Percentiles rank a stretch among this genome's conserved stretches.
Conservation (phyloP, 1,284 basidiomycete genomes). For the Rhodotorula mucilaginosa region DNA sequence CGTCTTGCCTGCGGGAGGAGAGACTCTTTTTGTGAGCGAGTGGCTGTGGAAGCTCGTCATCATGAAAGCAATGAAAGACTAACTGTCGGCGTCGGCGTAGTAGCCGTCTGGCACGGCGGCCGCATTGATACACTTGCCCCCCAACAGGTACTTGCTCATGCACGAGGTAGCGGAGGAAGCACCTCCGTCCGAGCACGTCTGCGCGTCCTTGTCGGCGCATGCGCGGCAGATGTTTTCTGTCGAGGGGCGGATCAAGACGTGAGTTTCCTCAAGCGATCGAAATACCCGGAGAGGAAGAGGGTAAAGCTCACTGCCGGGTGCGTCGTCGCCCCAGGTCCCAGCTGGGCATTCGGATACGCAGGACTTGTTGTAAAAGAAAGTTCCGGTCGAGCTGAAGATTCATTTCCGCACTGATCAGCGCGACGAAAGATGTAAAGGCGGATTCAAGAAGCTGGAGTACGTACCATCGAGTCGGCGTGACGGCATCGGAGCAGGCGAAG, state of each 20-base stretch:
- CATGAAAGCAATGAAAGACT: too few relatives aligned
- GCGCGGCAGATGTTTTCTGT: slow-evolving; percentile 1
- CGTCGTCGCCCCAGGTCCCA: background rate
- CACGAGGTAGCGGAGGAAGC: background rate
- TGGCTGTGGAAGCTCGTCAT: background rate
- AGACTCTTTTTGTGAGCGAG: background rate
- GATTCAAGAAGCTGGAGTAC: background rate
- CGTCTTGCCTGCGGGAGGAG: background rate
- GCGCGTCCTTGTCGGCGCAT: slow-evolving; percentile 1
- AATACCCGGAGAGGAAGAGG: background rate
- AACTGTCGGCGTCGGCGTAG: background rate
- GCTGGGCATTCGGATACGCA: background rate
- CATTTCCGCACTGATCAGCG: background rate
- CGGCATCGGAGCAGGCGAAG: background rate
- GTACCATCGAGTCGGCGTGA: background rate
- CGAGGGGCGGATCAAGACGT: background rate
- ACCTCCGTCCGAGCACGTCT: background rate
- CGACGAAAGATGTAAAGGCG: too few relatives aligned
- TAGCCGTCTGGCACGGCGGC: background rate
- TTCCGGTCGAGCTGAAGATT: background rate
- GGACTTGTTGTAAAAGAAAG: background rate
- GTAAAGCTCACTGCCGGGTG: too few relatives aligned
- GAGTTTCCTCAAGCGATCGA: background rate
- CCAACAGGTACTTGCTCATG: background rate
- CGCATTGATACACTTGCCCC: background rate